Evolutionary conservation across 192 early-diverging fungal genomes (phyloP), one percentile per base, ranked within the genome.

Genomic region (Backusella parvicylindrica): DNA sequence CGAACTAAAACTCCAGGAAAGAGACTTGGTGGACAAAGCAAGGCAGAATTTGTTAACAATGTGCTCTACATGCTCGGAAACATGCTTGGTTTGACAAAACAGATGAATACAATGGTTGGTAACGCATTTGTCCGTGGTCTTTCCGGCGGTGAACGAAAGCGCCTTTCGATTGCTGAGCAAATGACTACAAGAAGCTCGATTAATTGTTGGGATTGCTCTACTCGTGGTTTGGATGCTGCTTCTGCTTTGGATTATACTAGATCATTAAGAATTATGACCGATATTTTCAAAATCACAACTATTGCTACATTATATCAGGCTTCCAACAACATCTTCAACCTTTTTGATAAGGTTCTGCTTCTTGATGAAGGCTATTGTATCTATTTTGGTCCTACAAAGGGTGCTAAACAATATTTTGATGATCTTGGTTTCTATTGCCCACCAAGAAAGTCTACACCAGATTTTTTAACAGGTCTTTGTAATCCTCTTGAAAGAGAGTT

Each of bases 181-280:
- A 89, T 92, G 71, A 89, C 90, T 9, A 85, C 86, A n/a, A 78
- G 84, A 41, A 81, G 85, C 5, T 74, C 88, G 13, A 81, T 89
- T 67, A 85, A 86, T 33, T 78, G 88, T 31, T 89, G 87, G 87
- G 90, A 89, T 64, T 83, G 83, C 65, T 85, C 83, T 65, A 91
- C 91, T n/a, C 84, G 87, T 41, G 94, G 94, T 26, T 84, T 95
- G 53, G 94, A 95, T 82, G 89, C 92, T 18, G 91, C 91, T 68
- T 92, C 90, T 6, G 92, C 94, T 38, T 83, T 95, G 43, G 93
- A 95, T 73, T 95, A 92, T 71, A 88, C 89, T 40, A 85, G 89
- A 50, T 90, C 87, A 13, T 83, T 95, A 33, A 88, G 94, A 43
- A 89, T 92, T 43, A 86, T 86, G 82, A 87, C 91, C 41, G 89